phyloP scores from a whole-genome alignment of 2,329 filamentous ascomycete genomes.

The Ophiobolus disseminans region DNA sequence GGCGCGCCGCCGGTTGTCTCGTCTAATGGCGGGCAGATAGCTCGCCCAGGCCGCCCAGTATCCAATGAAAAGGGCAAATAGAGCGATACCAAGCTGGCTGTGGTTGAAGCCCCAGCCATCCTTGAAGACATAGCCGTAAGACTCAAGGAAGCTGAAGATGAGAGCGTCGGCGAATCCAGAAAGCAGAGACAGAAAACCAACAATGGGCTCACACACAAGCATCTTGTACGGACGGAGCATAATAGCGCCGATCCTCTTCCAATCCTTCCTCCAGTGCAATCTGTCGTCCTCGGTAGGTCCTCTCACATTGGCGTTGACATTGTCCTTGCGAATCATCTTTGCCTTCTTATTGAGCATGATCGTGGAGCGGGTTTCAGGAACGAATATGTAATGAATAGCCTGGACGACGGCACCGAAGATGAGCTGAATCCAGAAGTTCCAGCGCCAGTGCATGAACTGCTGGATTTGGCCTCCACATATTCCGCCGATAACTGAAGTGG shows the following conservation, averaged over 20 bases:
- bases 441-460: slow-evolving; percentile 71
- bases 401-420: slow-evolving; percentile 77
- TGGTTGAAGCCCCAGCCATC: slow-evolving; percentile 68
- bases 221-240: slow-evolving; percentile 73
- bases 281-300: slow-evolving; percentile 69
- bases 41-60: slow-evolving; percentile 69
- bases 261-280: slow-evolving; percentile 51
- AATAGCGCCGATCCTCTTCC: slow-evolving; percentile 46
- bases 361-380: slow-evolving; percentile 78
- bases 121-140: slow-evolving; percentile 69
- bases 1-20: slow-evolving; percentile 55
- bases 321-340: slow-evolving; percentile 71
- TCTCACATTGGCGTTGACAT: slow-evolving; percentile 57
- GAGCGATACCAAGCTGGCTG: slow-evolving; percentile 64
- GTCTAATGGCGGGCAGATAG: slow-evolving; percentile 60
- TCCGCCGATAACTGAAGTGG: slow-evolving; percentile 73
- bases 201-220: slow-evolving; percentile 77
- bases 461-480: slow-evolving; percentile 81
- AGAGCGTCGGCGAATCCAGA: slow-evolving; percentile 76
- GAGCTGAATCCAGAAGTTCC: slow-evolving; percentile 83
- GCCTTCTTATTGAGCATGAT: slow-evolving; percentile 79
- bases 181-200: slow-evolving; percentile 72
- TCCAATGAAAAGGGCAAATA: slow-evolving; percentile 66
- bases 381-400: slow-evolving; percentile 68
- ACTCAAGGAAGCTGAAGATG: slow-evolving; percentile 79